Evolutionary conservation across 2,329 filamentous ascomycete species (phyloP).

Genomic region (Lecanoromycetidae sp.): DNA sequence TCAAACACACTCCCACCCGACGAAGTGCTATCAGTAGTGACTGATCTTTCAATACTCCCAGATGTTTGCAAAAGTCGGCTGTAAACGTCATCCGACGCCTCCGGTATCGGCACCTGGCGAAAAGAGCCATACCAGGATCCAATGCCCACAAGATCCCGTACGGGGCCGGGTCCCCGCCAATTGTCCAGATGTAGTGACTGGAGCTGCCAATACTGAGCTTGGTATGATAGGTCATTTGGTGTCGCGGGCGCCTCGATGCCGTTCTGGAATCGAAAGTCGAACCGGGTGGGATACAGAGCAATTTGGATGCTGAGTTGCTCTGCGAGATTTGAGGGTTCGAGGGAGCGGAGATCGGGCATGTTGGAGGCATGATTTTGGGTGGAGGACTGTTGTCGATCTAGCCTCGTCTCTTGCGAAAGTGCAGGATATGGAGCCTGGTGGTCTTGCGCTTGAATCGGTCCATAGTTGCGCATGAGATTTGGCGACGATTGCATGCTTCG

Average conservation of each 20-base stretch:
- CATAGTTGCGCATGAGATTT: too few relatives aligned
- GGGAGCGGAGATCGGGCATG: neutral
- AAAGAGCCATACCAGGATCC: neutral
- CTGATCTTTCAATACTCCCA: too few relatives aligned
- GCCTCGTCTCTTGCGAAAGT: neutral
- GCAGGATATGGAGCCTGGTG: neutral
- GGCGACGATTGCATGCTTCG: too few relatives aligned
- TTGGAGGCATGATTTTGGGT: neutral
- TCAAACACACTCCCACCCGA: too few relatives aligned
- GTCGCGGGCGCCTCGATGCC: neutral
- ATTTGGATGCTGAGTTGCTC: slow-evolving; percentile 2
- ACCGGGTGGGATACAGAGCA: neutral
- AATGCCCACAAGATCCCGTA: neutral
- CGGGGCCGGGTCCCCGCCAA: neutral
- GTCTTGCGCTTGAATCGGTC: too few relatives aligned
- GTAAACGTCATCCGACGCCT: neutral
- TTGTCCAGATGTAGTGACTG: neutral
- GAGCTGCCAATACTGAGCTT: neutral
- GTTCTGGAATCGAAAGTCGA: neutral
- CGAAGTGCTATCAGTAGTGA: too few relatives aligned
- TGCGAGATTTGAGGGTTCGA: neutral
- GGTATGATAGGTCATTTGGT: neutral
- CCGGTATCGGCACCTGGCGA: neutral
- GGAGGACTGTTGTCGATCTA: too few relatives aligned
- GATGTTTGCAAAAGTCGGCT: neutral